Conservation (phyloP, 306 rosid species). For the Quercus agrifolia region DNA sequence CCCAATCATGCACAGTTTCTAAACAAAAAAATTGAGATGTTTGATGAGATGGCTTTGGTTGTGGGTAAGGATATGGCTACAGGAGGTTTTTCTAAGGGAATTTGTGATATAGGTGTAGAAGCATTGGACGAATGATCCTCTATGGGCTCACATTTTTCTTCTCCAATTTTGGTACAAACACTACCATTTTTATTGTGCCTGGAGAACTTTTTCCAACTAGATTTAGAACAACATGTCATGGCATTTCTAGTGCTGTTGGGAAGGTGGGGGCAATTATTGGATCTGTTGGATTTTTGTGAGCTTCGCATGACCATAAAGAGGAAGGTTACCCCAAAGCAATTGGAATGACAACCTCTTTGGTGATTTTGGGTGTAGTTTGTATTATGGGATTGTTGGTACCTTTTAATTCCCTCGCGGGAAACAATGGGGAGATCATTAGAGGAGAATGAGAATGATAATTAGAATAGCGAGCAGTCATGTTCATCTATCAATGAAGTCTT, state of each 20-base stretch:
- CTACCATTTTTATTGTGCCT: slow-evolving; percentile 70
- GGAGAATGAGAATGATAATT: slow-evolving; percentile 52
- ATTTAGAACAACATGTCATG: slow-evolving; percentile 68
- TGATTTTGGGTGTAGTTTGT: slow-evolving; percentile 59
- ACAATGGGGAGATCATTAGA: slow-evolving; percentile 69
- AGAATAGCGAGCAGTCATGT: too few species aligned
- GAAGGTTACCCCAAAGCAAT: slow-evolving; percentile 32
- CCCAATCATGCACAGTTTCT: too few species aligned
- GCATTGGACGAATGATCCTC: slow-evolving; percentile 8
- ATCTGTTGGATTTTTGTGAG: slow-evolving; percentile 55
- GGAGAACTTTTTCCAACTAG: slow-evolving; percentile 77
- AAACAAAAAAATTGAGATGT: too few species aligned
- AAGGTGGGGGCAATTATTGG: slow-evolving; percentile 73
- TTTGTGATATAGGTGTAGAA: too few species aligned
- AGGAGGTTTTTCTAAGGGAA: too few species aligned
- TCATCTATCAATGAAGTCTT: too few species aligned
- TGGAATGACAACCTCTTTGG: slow-evolving; percentile 39
- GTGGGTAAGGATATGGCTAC: too few species aligned
- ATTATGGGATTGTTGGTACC: slow-evolving; percentile 47
- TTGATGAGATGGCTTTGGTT: too few species aligned
- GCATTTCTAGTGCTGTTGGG: slow-evolving; percentile 65
- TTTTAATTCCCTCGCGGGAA: slow-evolving; percentile 42
- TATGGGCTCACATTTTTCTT: slow-evolving; percentile 75
- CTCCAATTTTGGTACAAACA: slow-evolving; percentile 77
- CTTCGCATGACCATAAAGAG: slow-evolving; percentile 24